Conservation (phyloP, 306 rosid species). For the Spatholobus suberectus region DNA sequence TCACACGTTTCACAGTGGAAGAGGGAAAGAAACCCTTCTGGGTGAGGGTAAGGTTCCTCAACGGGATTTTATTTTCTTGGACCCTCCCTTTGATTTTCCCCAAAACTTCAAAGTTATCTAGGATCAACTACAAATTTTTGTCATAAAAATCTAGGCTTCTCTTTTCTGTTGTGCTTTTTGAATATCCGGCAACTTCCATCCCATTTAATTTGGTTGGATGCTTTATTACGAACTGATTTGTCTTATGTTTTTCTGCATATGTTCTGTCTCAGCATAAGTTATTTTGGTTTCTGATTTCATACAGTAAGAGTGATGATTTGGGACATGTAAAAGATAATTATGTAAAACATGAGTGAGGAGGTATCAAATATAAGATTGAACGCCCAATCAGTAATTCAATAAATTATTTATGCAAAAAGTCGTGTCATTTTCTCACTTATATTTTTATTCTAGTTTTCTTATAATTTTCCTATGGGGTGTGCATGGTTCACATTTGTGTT, state of each 20-base stretch:
- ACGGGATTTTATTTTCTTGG: neutral
- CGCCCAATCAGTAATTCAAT: neutral
- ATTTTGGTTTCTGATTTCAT: neutral
- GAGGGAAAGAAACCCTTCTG: neutral
- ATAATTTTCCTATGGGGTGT: neutral
- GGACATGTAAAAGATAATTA: neutral
- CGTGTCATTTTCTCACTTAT: neutral
- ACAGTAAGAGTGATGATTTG: neutral
- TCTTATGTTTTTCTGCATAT: neutral
- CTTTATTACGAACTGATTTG: neutral
- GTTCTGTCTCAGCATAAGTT: neutral
- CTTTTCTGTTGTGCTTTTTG: neutral
- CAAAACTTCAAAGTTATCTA: too few relatives aligned
- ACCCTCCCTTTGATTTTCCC: neutral
- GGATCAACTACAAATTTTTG: neutral
- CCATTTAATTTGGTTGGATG: neutral
- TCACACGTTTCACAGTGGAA: neutral
- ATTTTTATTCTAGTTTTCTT: conserved; percentile 26
- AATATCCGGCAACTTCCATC: neutral
- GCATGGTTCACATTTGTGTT: neutral
- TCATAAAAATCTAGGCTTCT: neutral
- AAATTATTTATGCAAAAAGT: neutral
- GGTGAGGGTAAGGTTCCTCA: neutral
- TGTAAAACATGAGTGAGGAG: neutral
- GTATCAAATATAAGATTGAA: neutral